Base-by-base conservation (phyloP, 257 asterid genomes). In the Capsicum rhomboideum region DNA sequence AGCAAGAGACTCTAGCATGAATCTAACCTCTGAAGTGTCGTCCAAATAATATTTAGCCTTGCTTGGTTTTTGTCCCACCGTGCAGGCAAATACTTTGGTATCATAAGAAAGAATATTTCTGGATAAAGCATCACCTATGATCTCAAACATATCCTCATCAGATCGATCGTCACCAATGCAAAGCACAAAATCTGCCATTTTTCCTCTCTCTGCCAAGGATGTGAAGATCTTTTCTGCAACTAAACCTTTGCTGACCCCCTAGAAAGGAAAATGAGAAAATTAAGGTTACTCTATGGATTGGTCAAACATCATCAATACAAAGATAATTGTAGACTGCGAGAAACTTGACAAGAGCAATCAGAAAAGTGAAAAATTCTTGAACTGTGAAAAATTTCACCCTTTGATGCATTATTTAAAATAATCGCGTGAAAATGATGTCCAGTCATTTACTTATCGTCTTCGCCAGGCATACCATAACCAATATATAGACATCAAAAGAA, bases 91-190 rank as follows among this genome's bases (percentile, higher is more conserved):
- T 20, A 94, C 98, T 84, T 90, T 90, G 40, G 96, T 86, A 37
- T 90, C 89, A 87, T 86, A 86, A 59, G 98, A 88, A 77, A 94
- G 90, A 82, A 91, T 69, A 46, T 82, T 82, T 77, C 91, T 90
- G 23, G 93, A 87, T 72, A 90, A 87, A 9, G 96, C 96, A 83
- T 88, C 83, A 77, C 92, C 89, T 37, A 93, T 92, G 75, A 90
- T 90, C 84, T 94, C 96, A 87, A 94, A 93, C 98, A 94, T 94
- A 78, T 94, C 97, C 88, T 94, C 98, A 23, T 94, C 98, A 46
- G 98, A 94, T 89, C 98, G 89, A 86, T 94, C 98, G 26, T 94
- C 98, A 18, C 98, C 98, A 49, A 94, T 92, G 88, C 98, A 94
- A 26, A 94, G 93, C 77, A 92, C 98, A 84, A 94, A 94, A 85